Evolutionary conservation across 306 rosid species (phyloP).

Genomic region (Cercis canadensis): DNA sequence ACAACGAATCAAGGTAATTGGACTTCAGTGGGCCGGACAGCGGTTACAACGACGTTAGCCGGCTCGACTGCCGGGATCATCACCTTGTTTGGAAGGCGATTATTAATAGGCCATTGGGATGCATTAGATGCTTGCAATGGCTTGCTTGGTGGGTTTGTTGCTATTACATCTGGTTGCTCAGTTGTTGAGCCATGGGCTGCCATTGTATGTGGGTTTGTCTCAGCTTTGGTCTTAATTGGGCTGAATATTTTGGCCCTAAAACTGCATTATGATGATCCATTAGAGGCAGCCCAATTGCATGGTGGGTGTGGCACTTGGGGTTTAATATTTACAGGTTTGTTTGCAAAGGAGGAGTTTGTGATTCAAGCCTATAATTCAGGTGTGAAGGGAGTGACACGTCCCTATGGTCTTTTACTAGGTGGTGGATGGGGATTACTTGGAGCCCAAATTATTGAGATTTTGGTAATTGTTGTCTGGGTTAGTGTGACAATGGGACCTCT

Average conservation of each 20-base stretch:
- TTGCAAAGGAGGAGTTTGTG: conserved; percentile 71
- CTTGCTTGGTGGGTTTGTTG: conserved; percentile 79
- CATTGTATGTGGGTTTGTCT: conserved; percentile 62
- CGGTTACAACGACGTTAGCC: conserved; percentile 56
- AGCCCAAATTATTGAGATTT: conserved; percentile 61
- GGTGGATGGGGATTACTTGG: conserved; percentile 77
- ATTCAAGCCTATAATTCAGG: conserved; percentile 55
- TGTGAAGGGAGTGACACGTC: conserved; percentile 39
- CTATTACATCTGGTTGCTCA: conserved; percentile 75
- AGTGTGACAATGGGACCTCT: conserved; percentile 75
- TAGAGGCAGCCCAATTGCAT: conserved; percentile 79
- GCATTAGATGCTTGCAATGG: conserved; percentile 75
- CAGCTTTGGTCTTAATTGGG: conserved; percentile 73
- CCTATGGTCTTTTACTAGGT: conserved; percentile 70
- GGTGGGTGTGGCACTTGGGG: conserved; percentile 87
- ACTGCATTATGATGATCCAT: conserved; percentile 66
- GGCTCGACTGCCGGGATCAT: conserved; percentile 63
- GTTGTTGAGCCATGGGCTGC: conserved; percentile 89
- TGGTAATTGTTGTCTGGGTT: conserved; percentile 67
- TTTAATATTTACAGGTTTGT: conserved; percentile 75
- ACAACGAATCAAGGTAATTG: conserved; percentile 53
- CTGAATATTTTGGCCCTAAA: conserved; percentile 64
- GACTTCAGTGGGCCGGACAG: conserved; percentile 63
- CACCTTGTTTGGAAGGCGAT: conserved; percentile 62
- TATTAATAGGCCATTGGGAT: conserved; percentile 73